Conservation (phyloP, 495 filamentous ascomycete genomes). For the Neurospora sp. region DNA sequence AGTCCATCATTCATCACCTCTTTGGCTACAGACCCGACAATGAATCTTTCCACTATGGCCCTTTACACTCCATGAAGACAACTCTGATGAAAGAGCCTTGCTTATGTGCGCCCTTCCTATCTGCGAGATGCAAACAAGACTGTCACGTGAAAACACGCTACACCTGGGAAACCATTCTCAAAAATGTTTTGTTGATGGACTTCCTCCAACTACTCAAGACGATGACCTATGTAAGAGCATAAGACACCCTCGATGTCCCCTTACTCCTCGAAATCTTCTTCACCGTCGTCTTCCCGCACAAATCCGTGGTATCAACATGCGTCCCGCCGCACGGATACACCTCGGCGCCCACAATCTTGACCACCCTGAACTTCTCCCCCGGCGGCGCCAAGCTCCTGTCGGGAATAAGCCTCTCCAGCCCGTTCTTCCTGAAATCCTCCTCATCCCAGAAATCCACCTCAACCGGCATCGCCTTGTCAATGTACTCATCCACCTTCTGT, state of each 20-base stretch:
- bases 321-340: conserved; percentile 57
- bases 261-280: conserved; percentile 50
- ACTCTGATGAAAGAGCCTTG: background rate
- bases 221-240: conserved; percentile 17
- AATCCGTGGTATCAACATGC: conserved; percentile 44
- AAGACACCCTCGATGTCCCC: conserved; percentile 45
- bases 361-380: conserved; percentile 41
- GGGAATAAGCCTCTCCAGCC: conserved; percentile 39
- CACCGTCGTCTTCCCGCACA: conserved; percentile 43
- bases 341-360: conserved; percentile 48
- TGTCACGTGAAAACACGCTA: background rate
- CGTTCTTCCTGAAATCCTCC: conserved; percentile 35
- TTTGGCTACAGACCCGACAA: background rate
- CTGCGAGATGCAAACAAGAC: background rate
- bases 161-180: background rate
- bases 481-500: conserved; percentile 37
- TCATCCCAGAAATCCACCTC: conserved; percentile 51
- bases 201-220: background rate
- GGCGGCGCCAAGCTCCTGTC: conserved; percentile 31
- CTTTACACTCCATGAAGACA: background rate
- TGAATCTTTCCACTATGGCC: background rate
- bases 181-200: background rate
- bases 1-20: background rate
- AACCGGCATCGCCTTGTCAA: conserved; percentile 41
- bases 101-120: background rate